Conservation (phyloP, 208 protist genomes). For the Kentomonas sorsogonicus region DNA sequence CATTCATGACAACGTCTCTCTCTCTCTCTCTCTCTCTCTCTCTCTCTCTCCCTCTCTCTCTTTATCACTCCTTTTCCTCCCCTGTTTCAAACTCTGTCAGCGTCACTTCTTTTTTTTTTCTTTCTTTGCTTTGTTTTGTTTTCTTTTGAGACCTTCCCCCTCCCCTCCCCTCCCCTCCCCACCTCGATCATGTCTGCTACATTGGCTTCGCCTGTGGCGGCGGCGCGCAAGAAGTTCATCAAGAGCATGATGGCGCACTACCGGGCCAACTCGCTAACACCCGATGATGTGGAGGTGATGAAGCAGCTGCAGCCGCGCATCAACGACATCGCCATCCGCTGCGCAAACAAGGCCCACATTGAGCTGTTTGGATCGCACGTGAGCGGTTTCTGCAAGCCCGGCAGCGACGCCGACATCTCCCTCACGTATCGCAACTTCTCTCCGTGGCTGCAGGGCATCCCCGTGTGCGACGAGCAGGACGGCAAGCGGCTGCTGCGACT, state of each 20-base stretch:
- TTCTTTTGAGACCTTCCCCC: background rate
- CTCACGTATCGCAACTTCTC: slow-evolving; percentile 87
- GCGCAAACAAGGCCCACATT: slow-evolving; percentile 81
- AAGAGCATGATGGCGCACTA: slow-evolving; percentile 71
- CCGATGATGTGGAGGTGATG: slow-evolving; percentile 34
- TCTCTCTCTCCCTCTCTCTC: too few species aligned
- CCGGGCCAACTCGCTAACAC: slow-evolving; percentile 24
- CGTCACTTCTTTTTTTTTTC: slow-evolving; percentile 15
- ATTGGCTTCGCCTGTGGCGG: slow-evolving; percentile 1
- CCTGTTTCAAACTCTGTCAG: slow-evolving; percentile 7
- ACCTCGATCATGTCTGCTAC: background rate
- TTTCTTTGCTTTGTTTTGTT: slow-evolving; percentile 11
- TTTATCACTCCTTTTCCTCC: too few species aligned
- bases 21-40: too few species aligned
- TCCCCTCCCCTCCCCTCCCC: background rate
- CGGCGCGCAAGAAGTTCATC: slow-evolving; percentile 38
- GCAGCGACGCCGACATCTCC: slow-evolving; percentile 78
- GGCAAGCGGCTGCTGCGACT: slow-evolving; percentile 67
- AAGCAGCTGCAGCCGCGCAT: slow-evolving; percentile 57
- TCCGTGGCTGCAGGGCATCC: slow-evolving; percentile 68
- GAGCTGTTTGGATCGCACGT: slow-evolving; percentile 82
- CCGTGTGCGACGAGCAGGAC: slow-evolving; percentile 57
- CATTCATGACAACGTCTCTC: too few species aligned
- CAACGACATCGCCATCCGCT: slow-evolving; percentile 53
- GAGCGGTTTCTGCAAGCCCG: slow-evolving; percentile 75